Conservation (phyloP, 495 filamentous ascomycete species). For the Poronia punctata region DNA sequence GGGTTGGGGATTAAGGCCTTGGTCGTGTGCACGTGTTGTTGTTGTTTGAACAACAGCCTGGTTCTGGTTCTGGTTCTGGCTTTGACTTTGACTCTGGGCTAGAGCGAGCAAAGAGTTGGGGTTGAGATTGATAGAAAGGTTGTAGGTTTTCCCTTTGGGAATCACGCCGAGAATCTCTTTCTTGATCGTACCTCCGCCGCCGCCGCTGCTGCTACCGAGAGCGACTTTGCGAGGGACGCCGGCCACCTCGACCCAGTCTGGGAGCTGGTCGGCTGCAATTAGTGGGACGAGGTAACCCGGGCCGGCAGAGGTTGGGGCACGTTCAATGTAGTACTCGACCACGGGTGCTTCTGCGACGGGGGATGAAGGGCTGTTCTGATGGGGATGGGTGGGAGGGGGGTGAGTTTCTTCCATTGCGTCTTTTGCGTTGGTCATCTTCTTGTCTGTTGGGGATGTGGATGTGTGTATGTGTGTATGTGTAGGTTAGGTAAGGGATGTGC, state of each 20-base stretch:
- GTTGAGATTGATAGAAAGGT: too few species aligned
- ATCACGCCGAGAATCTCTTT: conserved; percentile 28
- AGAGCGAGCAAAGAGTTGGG: too few species aligned
- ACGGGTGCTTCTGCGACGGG: not conserved
- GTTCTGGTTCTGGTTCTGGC: too few species aligned
- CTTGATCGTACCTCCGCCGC: conserved; percentile 29
- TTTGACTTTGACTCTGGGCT: too few species aligned
- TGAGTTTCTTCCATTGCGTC: not conserved
- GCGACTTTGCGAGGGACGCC: conserved; percentile 34
- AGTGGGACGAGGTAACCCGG: conserved; percentile 36
- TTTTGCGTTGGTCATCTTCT: conserved; percentile 10
- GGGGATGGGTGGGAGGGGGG: not conserved
- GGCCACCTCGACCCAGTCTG: conserved; percentile 29
- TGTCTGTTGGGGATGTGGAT: not conserved
- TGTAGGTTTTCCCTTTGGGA: conserved; percentile 22
- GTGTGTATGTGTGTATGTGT: conserved; percentile 8
- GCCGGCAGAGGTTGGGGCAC: too few species aligned
- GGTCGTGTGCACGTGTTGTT: too few species aligned
- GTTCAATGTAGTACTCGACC: conserved; percentile 36
- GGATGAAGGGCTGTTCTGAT: not conserved
- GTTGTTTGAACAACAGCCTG: too few species aligned
- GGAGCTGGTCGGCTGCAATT: conserved; percentile 40
- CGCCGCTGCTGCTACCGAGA: too few species aligned
- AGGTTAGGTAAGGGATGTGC: too few species aligned
- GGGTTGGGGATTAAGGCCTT: too few species aligned